Evolutionary conservation across 192 early-diverging fungal species (phyloP).

Genomic region (Coemansia reversa): DNA sequence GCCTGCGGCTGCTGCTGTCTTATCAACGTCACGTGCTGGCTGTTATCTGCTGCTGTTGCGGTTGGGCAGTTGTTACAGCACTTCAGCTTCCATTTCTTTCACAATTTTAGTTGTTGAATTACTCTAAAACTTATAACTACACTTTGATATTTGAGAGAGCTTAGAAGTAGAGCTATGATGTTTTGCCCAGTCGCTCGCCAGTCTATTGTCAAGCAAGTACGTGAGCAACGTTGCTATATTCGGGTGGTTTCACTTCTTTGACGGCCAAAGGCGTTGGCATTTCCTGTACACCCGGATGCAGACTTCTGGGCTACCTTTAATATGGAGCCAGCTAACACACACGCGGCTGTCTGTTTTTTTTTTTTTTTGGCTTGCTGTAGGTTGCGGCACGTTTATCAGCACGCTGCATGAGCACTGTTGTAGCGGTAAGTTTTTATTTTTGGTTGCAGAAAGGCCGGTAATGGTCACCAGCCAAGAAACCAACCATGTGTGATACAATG

Average conservation of each 20-base stretch:
- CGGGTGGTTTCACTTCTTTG: background rate
- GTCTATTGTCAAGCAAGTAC: conserved; percentile 48
- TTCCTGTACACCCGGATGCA: background rate
- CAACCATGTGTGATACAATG: background rate
- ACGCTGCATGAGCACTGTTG: conserved; percentile 49
- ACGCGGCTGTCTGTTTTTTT: no score
- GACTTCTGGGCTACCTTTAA: background rate
- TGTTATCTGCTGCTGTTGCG: no score
- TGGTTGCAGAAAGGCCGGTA: background rate
- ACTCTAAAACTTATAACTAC: background rate
- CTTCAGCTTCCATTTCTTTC: background rate
- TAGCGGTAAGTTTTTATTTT: conserved; percentile 29
- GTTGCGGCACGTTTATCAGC: conserved; percentile 50
- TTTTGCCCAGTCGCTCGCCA: conserved; percentile 44
- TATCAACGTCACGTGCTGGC: no score
- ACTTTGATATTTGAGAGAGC: conserved; percentile 7
- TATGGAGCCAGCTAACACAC: background rate
- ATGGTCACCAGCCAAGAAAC: background rate
- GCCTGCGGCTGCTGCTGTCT: background rate
- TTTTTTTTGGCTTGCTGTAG: conserved; percentile 15
- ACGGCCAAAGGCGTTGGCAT: background rate
- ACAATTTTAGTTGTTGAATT: no score
- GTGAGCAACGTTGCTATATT: background rate
- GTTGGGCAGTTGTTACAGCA: background rate
- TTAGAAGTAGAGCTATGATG: conserved; percentile 28